Evolutionary conservation across 1,284 basidiomycete species (phyloP).

Genomic region (Boletus sp.): DNA sequence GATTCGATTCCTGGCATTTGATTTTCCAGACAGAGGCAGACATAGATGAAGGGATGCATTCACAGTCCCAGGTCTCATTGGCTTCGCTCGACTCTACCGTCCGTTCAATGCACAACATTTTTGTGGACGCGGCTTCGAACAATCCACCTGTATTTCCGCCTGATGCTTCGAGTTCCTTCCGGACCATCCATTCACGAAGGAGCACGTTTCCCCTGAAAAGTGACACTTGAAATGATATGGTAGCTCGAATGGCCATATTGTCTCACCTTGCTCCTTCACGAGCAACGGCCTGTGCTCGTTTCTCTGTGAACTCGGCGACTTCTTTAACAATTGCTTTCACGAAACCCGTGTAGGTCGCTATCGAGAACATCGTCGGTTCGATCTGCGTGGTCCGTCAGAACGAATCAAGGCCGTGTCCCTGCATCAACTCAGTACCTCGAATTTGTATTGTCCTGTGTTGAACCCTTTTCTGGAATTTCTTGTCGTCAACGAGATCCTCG

Average conservation of each 20-base stretch:
- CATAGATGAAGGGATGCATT: slow-evolving; percentile 39
- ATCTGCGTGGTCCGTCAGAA: slow-evolving; percentile 36
- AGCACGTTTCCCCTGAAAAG: slow-evolving; percentile 21
- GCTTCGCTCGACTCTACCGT: slow-evolving; percentile 7
- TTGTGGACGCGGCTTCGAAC: background rate
- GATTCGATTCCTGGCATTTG: slow-evolving; percentile 40
- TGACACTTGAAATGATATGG: background rate
- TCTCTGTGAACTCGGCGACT: slow-evolving; percentile 42
- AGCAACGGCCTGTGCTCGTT: slow-evolving; percentile 38
- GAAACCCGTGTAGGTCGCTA: slow-evolving; percentile 50
- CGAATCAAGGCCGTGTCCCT: background rate
- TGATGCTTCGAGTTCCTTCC: slow-evolving; percentile 18
- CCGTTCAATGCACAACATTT: background rate
- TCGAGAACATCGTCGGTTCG: slow-evolving; percentile 51
- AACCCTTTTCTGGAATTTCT: slow-evolving; percentile 46
- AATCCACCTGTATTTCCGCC: slow-evolving; percentile 6
- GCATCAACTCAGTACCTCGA: slow-evolving; percentile 40
- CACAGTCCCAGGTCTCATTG: slow-evolving; percentile 24
- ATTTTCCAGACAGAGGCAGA: slow-evolving; percentile 62
- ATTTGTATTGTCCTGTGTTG: slow-evolving; percentile 59
- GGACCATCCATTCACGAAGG: slow-evolving; percentile 24
- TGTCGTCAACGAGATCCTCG: background rate
- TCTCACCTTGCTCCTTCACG: slow-evolving; percentile 44
- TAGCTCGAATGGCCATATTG: background rate
- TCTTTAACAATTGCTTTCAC: slow-evolving; percentile 44